A percentile compares a stretch with the other conserved stretches of the same genome.
phyloP scores from a whole-genome alignment of 208 protist species.

The Crithidia brevicula region DNA sequence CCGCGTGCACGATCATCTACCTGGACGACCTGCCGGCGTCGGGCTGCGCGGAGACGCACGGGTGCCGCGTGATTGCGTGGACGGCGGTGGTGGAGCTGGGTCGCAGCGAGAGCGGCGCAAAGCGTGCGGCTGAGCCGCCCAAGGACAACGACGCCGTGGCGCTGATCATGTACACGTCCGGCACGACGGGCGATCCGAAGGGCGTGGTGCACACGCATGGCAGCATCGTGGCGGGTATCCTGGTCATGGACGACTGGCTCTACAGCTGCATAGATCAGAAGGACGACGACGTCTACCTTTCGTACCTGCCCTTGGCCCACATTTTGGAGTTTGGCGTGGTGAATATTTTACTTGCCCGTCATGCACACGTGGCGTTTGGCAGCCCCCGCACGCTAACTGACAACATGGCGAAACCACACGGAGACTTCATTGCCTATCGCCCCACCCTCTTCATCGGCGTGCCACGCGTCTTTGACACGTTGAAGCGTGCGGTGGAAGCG shows the following conservation, averaged over 20 bases:
- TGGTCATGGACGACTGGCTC: constrained; percentile 43
- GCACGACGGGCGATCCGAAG: constrained; percentile 91
- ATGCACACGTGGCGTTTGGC: constrained; percentile 58
- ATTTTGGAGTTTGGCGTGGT: constrained; percentile 90
- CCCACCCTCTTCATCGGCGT: constrained; percentile 76
- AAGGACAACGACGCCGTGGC: constrained; percentile 40
- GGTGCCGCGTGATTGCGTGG: constrained; percentile 48
- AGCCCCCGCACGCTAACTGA: constrained; percentile 73
- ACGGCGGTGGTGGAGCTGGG: constrained; percentile 54
- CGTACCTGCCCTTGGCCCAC: constrained; percentile 92
- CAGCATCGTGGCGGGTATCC: constrained; percentile 51
- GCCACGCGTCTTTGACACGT: constrained; percentile 86
- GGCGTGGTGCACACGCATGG: constrained; percentile 87
- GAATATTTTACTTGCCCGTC: constrained; percentile 52
- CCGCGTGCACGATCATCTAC: constrained; percentile 59
- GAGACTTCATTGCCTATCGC: constrained; percentile 78
- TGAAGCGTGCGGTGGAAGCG: constrained; percentile 70
- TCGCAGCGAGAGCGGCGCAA: constrained; percentile 17
- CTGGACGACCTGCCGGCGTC: constrained; percentile 40
- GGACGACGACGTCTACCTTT: constrained; percentile 66
- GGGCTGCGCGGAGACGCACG: constrained; percentile 8
- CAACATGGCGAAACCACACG: constrained; percentile 65
- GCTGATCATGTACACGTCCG: constrained; percentile 74
- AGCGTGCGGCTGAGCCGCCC: constrained; percentile 3
- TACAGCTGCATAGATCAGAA: constrained; percentile 10